A percentile compares a stretch with the other conserved stretches of the same genome.
Conservation (phyloP, 2,329 filamentous ascomycete genomes). For the Monosporascus cannonballus region DNA sequence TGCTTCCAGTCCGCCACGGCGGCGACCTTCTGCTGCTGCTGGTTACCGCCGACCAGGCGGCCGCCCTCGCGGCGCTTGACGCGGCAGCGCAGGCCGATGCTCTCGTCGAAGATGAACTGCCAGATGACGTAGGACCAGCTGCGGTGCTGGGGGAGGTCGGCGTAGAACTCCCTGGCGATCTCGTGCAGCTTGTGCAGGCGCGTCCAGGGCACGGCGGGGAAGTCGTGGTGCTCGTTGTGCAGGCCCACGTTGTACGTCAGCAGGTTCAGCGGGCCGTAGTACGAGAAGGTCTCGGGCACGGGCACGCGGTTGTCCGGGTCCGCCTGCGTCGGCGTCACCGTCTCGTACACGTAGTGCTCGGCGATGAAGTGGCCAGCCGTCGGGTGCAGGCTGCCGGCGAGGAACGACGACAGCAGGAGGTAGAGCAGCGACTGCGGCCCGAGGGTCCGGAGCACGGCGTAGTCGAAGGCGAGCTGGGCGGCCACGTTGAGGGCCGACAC, state of each 20-base stretch:
- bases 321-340: conserved; percentile 46
- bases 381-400: conserved; percentile 89
- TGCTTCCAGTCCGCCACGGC: conserved; percentile 56
- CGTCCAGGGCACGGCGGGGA: conserved; percentile 95
- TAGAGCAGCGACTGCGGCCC: conserved; percentile 68
- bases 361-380: conserved; percentile 97
- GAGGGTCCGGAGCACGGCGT: conserved; percentile 53
- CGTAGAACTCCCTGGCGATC: conserved; percentile 88
- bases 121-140: conserved; percentile 93
- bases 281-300: conserved; percentile 91
- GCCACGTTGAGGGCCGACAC: conserved; percentile 79
- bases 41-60: conserved; percentile 43
- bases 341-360: conserved; percentile 84
- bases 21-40: conserved; percentile 18
- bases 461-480: conserved; percentile 74
- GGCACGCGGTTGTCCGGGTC: conserved; percentile 56
- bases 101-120: conserved; percentile 89
- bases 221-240: conserved; percentile 99
- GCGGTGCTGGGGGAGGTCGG: conserved; percentile 74
- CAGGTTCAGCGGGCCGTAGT: conserved; percentile 89
- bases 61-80: conserved; percentile 86
- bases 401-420: conserved; percentile 82
- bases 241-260: conserved; percentile 95
- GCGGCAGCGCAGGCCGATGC: conserved; percentile 83
- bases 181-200: conserved; percentile 68